phyloP scores from a whole-genome alignment of 768 basidiomycete species.

The Phlebiopsis flavidoalba region DNA sequence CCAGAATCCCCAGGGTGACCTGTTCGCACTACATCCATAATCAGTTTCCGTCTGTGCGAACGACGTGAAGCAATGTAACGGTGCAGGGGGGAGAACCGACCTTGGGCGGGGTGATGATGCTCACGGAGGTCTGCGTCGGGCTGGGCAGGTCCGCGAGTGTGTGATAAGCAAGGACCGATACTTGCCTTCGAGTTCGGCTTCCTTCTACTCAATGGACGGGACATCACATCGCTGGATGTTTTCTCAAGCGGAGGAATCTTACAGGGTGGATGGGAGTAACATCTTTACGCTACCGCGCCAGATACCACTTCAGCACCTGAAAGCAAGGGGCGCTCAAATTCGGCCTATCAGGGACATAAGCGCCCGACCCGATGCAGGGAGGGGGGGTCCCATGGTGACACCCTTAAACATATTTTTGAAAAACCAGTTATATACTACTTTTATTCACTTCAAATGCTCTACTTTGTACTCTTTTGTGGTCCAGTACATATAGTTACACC shows the following conservation, averaged over 20 bases:
- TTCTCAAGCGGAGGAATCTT: constrained; percentile 18
- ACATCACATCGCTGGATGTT: background rate
- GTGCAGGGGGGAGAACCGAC: constrained; percentile 27
- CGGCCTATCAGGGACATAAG: too few species aligned
- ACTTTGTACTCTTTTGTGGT: too few species aligned
- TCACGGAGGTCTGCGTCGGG: constrained; percentile 67
- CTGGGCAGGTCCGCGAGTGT: constrained; percentile 50
- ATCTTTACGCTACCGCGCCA: constrained; percentile 43
- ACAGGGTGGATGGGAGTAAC: constrained; percentile 81
- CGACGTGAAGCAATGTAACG: background rate
- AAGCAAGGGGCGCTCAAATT: too few species aligned
- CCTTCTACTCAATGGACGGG: constrained; percentile 41
- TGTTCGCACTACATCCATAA: constrained; percentile 23
- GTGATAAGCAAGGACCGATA: constrained; percentile 49
- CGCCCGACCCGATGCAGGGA: too few species aligned
- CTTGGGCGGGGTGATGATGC: constrained; percentile 74
- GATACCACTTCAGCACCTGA: constrained; percentile 79
- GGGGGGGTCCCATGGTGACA: too few species aligned
- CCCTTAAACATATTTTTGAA: too few species aligned
- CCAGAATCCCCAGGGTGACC: constrained; percentile 66
- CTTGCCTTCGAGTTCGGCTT: constrained; percentile 63
- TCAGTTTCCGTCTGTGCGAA: background rate
- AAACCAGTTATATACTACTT: too few species aligned
- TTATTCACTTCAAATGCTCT: too few species aligned
- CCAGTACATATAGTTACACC: too few species aligned